Base-by-base conservation (phyloP, 768 basidiomycete genomes). In the Suillus placidus region DNA sequence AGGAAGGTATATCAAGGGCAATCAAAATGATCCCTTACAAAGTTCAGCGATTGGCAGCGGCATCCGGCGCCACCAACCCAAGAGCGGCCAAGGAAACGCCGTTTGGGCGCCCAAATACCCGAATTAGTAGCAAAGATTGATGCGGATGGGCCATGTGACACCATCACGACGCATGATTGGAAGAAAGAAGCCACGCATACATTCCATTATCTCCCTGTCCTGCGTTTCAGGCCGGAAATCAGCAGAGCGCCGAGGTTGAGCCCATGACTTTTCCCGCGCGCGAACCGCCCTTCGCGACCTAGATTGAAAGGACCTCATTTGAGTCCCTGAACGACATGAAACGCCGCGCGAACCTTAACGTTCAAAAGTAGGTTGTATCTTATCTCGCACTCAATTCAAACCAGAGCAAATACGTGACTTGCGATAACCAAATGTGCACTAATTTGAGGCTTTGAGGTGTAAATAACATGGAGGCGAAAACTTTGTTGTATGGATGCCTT, bases 221-320 rank as follows among this genome's bases (percentile, higher is more conserved):
- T 20, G 37, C 16, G 37, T 58, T 42, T 42, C 38, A 60, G 38
- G 4, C 37, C 38, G 38, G 38, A 38, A 26, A 26, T 52, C 51
- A 26, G 23, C 57, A 38, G 9, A 58, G 38, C 55, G 16, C 56
- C 56, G 37, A 37, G 37, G 6, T 56, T 38, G 35, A n/a, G 16
- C 57, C 57, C 4, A 18, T 51, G 51, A 52, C 14, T 40, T 40
- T 60, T 60, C 58, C 58, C 58, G 38, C 58, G 58, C 58, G 38
- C 58, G 38, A 60, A 60, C 58, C 58, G 58, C 58, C 58, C 58
- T 60, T 60, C 18, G 58, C 58, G 16, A 60, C 58, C 42, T 40
- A 42, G 37, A 30, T 52, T 52, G 26, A 7, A 51, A n/a, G 2
- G 7, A 9, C 6, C n/a, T 57, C n/a, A 57, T 40, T 18, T 40